These are phyloP conservation scores for Apiotrichum veenhuisii DNA, from an alignment of 1,284 basidiomycete species.

Conservation along the genomic window DNA sequence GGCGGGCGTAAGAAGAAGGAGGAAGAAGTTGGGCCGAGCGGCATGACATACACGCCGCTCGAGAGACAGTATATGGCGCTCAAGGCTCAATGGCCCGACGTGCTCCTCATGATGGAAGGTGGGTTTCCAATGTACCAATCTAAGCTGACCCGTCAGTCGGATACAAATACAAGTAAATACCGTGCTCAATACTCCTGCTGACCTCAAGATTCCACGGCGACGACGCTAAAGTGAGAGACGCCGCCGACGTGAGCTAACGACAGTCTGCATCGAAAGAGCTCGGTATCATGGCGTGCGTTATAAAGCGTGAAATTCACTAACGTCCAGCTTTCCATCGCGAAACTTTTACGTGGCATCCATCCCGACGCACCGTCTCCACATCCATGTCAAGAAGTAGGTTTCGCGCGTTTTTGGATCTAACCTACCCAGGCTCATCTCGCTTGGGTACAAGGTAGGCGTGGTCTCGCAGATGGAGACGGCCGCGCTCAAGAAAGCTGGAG, in stretches of 20 bases:
- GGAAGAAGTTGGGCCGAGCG: slow-evolving; percentile 67
- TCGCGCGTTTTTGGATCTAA: slow-evolving; percentile 2
- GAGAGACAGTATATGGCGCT: slow-evolving; percentile 74
- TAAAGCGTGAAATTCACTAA: neutral
- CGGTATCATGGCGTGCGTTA: slow-evolving; percentile 61
- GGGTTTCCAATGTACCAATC: slow-evolving; percentile 4
- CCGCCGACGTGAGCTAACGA: neutral
- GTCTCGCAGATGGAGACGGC: slow-evolving; percentile 92
- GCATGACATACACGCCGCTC: slow-evolving; percentile 72
- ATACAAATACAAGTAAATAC: slow-evolving; percentile 66
- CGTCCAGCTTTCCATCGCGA: slow-evolving; percentile 59
- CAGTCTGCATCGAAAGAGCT: slow-evolving; percentile 74
- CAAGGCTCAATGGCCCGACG: slow-evolving; percentile 68
- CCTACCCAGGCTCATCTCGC: slow-evolving; percentile 65
- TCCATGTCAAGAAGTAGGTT: slow-evolving; percentile 80
- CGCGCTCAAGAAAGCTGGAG: slow-evolving; percentile 85
- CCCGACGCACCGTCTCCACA: slow-evolving; percentile 71
- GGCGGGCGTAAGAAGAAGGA: slow-evolving; percentile 40
- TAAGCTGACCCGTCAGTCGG: slow-evolving; percentile 56
- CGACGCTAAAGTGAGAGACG: slow-evolving; percentile 66
- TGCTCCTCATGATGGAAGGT: slow-evolving; percentile 74
- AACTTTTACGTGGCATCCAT: slow-evolving; percentile 82
- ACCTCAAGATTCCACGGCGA: slow-evolving; percentile 70
- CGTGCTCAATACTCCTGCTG: slow-evolving; percentile 14
- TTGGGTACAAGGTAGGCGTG: slow-evolving; percentile 86